Base-by-base conservation (phyloP, 2,329 filamentous ascomycete species). In the Alternaria arborescens region DNA sequence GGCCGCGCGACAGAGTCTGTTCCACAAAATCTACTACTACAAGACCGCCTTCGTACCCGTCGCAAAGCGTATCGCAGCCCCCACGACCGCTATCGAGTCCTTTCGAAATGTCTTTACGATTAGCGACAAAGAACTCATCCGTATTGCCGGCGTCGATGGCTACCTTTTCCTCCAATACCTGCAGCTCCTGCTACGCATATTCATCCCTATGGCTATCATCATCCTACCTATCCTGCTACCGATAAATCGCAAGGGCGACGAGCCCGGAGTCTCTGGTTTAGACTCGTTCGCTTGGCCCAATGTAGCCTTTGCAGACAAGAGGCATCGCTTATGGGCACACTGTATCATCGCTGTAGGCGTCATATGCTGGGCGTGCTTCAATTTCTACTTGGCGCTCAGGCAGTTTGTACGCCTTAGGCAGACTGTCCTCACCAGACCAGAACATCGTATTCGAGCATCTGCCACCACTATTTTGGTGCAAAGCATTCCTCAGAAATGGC, bases 101-200 rank as follows among this genome's bases (percentile, higher is more conserved):
- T 75, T 78, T 64, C 76, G 74, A 60, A 78, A 74, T 64, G 83
- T 82, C 66, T 97, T 84, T 84, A 91, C 81, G 78, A 89, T 82
- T 81, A 92, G 81, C 78, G 88, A 83, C 86, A 92, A 92, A 12
- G 92, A 97, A 69, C 88, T 99, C 68, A 97, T 99, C 71, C 90
- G 94, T 54, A 97, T 97, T 79, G 97, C 94, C 69, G 95, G 95
- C 18, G 86, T 99, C 10, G 95, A 99, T 76, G 93, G 94, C 72
- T 99, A 97, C 81, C 97, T 98, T 82, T 99, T 99, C 78, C 85
- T 99, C 1, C 91, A 96, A 64, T 99, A 97, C 73, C 86, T 94
- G 26, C 88, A 90, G 62, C 91, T 92, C 72, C 87, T 98, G 5
- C 86, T 98, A 43, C 89, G 97, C 75, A 97, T 99, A 64, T 98